Conservation (phyloP, 2,329 filamentous ascomycete species). For the Xenoacremonium recifei region DNA sequence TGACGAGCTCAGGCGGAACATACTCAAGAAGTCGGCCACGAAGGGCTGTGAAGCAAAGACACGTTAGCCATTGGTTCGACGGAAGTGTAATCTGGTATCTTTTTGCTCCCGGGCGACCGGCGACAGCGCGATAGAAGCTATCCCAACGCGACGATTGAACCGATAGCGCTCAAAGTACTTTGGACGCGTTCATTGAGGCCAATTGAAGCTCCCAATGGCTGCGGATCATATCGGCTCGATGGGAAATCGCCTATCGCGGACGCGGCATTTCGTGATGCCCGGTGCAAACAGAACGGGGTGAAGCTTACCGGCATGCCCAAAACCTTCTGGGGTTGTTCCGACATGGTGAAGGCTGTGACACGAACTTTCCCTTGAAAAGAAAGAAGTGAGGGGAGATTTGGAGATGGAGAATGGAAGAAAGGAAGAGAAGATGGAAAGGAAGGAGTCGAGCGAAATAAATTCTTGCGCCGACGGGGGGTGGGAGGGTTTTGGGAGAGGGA, state of each 20-base stretch:
- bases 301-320: conserved; percentile 67
- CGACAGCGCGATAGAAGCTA: conserved; percentile 7
- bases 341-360: conserved; percentile 50
- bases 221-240: conserved; percentile 7
- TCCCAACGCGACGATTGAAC: not conserved
- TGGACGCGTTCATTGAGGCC: conserved; percentile 4
- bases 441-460: conserved; percentile 43
- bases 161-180: not conserved
- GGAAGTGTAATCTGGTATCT: not conserved
- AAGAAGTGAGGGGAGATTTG: conserved; percentile 63
- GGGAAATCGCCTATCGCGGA: conserved; percentile 19
- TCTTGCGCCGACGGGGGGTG: conserved; percentile 42
- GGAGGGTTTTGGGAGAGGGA: conserved; percentile 41
- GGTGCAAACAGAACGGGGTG: conserved; percentile 11
- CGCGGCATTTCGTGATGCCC: conserved; percentile 27
- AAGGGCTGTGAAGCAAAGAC: conserved; percentile 65
- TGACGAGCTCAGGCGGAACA: conserved; percentile 43
- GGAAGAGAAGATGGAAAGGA: conserved; percentile 41
- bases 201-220: conserved; percentile 14
- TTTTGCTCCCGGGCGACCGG: conserved; percentile 3
- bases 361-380: conserved; percentile 44
- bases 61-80: conserved; percentile 18
- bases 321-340: conserved; percentile 56
- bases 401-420: conserved; percentile 41
- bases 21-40: conserved; percentile 98